Base-by-base conservation (phyloP, 768 basidiomycete genomes). In the Hortiboletus campestris region DNA sequence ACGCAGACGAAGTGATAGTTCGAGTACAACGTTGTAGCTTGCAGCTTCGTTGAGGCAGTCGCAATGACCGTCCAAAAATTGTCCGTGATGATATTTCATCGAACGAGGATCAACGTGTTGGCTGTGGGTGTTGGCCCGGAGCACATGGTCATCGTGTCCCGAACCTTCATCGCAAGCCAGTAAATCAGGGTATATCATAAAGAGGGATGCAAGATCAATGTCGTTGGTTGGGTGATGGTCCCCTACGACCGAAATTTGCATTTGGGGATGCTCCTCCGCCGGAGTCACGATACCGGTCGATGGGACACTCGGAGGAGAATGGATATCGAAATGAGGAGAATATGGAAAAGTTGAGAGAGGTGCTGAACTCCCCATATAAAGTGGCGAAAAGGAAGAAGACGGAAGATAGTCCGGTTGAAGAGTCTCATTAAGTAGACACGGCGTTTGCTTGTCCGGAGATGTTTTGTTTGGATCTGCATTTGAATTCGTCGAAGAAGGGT, bases 1-100 rank as follows among this genome's bases (percentile, higher is more conserved):
- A 22, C 84, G 77, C 20, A 88, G 76, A 48, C 83, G 76, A 31
- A 86, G 71, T 2, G 84, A 86, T n/a, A 88, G 72, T 61, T 88
- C 85, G 12, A 87, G 76, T 20, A 85, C 73, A n/a, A 77, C 78
- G 51, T 73, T 80, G 63, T 88, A 86, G 61, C 72, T 79, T 19
- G 74, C 62, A 10, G 76, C 62, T 56, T 86, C 85, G 50, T 78
- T 74, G 28, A 86, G 72, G 63, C 85, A 88, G 6, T 78, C 81
- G 58, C 85, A 87, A 49, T 83, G 79, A 16, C 72, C 73, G 14
- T 59, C 76, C 34, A 59, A 39, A 49, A 49, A 40, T 7, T 50
- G 58, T 5, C 57, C 49, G 7, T 56, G 47, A 34, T 55, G 57
- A 31, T 60, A 60, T 48, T 62, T 67, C 41, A 58, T 47, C 34